Evolutionary conservation across 371 early-diverging fungal genomes (phyloP).

Genomic region (Mortierella sp.): DNA sequence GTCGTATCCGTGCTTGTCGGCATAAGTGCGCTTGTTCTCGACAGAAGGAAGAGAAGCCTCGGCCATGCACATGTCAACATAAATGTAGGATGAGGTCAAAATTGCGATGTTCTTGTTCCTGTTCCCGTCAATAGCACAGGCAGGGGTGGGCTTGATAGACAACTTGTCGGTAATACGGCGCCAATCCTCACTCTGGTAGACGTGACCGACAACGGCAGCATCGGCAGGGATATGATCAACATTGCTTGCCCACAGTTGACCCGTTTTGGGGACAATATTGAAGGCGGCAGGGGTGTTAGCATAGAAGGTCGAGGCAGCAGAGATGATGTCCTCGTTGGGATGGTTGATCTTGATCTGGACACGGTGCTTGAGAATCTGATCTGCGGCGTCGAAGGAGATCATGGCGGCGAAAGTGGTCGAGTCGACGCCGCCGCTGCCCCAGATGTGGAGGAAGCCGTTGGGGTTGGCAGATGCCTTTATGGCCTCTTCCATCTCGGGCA

Average conservation of each 20-base stretch:
- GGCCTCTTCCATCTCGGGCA: conserved; percentile 33
- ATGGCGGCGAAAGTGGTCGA: conserved; percentile 34
- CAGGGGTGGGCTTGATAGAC: conserved; percentile 24
- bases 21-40: conserved; percentile 72
- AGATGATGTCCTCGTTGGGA: conserved; percentile 37
- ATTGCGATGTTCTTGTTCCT: conserved; percentile 61
- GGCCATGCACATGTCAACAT: conserved; percentile 72
- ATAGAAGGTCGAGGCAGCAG: conserved; percentile 48
- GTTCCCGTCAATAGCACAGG: conserved; percentile 33
- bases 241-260: conserved; percentile 37
- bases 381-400: conserved; percentile 27
- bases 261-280: conserved; percentile 26
- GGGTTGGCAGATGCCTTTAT: conserved; percentile 5
- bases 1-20: conserved; percentile 68
- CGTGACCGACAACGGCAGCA: conserved; percentile 54
- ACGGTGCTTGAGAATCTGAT: conserved; percentile 26
- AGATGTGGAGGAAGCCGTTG: conserved; percentile 11
- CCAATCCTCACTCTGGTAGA: conserved; percentile 57
- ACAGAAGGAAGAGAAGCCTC: conserved; percentile 67
- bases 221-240: conserved; percentile 41
- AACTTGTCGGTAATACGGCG: conserved; percentile 29
- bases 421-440: conserved; percentile 19
- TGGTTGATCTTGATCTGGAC: conserved; percentile 18
- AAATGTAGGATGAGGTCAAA: conserved; percentile 72
- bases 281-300: conserved; percentile 48